A percentile compares a stretch with the other conserved stretches of the same genome.
Conservation (phyloP, 177 flowering plant genomes). For the Vitis hybrid region DNA sequence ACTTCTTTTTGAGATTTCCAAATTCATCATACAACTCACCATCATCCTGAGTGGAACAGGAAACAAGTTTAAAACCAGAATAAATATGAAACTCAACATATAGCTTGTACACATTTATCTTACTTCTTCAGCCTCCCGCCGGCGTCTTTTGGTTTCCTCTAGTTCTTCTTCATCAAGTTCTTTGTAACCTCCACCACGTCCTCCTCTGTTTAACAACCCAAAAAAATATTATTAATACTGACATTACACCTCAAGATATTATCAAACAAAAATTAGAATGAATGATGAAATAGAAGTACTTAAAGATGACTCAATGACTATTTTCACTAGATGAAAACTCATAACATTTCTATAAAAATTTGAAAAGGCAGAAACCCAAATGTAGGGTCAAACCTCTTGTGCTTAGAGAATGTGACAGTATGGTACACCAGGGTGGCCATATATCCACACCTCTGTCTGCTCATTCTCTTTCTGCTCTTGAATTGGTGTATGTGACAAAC, state of each 20-base stretch:
- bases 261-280: too few species aligned
- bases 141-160: slow-evolving; percentile 83
- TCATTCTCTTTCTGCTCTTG: too few species aligned
- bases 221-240: background rate
- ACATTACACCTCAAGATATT: background rate
- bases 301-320: too few species aligned
- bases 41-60: slow-evolving; percentile 67
- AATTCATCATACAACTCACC: slow-evolving; percentile 99
- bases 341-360: too few species aligned
- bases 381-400: too few species aligned
- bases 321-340: too few species aligned
- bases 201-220: slow-evolving; percentile 63
- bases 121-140: slow-evolving; percentile 92
- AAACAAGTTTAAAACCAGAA: slow-evolving; percentile 6
- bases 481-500: too few species aligned
- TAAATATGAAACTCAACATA: background rate
- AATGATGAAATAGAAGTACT: too few species aligned
- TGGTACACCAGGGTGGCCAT: too few species aligned
- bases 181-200: slow-evolving; percentile 97
- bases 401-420: too few species aligned
- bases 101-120: slow-evolving; percentile 7
- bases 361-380: too few species aligned
- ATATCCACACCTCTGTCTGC: too few species aligned
- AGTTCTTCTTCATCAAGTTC: slow-evolving; percentile 98
- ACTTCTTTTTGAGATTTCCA: slow-evolving; percentile 96